Evolutionary conservation across 2,329 filamentous ascomycete species (phyloP).

Genomic region (Colletotrichum caudatum): DNA sequence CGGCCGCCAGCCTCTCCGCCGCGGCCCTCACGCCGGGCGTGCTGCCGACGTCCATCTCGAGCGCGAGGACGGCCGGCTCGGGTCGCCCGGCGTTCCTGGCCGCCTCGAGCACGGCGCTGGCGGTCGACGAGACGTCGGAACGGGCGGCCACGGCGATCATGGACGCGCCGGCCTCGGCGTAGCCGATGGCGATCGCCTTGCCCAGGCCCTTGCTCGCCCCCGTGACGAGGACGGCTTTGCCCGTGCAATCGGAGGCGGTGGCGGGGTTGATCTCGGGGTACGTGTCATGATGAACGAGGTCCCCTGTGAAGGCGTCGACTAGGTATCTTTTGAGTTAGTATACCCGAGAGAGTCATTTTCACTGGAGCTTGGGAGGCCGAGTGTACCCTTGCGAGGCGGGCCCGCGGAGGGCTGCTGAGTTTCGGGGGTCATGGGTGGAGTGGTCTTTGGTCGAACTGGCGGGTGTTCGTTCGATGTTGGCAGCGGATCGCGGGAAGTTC

Average conservation of each 20-base stretch:
- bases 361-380: too few relatives aligned
- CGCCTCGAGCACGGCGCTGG: slow-evolving; percentile 51
- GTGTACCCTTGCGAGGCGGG: slow-evolving; percentile 38
- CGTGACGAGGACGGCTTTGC: slow-evolving; percentile 62
- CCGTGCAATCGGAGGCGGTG: slow-evolving; percentile 52
- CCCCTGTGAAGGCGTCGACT: slow-evolving; percentile 46
- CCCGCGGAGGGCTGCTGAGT: slow-evolving; percentile 10
- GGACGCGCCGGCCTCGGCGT: slow-evolving; percentile 64
- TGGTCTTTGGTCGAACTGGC: slow-evolving; percentile 12
- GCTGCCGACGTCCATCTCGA: slow-evolving; percentile 55
- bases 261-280: slow-evolving; percentile 63
- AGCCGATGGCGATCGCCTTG: slow-evolving; percentile 64
- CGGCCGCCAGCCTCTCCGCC: slow-evolving; percentile 41
- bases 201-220: slow-evolving; percentile 69
- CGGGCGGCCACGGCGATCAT: slow-evolving; percentile 66
- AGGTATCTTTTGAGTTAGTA: not conserved
- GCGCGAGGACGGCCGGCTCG: slow-evolving; percentile 55
- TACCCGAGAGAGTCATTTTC: not conserved
- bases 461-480: slow-evolving; percentile 29
- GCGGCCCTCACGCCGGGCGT: slow-evolving; percentile 50
- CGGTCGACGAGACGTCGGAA: slow-evolving; percentile 55
- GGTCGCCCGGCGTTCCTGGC: slow-evolving; percentile 48
- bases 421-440: slow-evolving; percentile 26
- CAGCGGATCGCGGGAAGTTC: not conserved
- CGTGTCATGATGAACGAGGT: slow-evolving; percentile 59